Percentiles rank a stretch among this genome's conserved stretches.
Evolutionary conservation across 176 grass and related monocot species (phyloP).

Genomic region (Echinochloa phyllopogon): DNA sequence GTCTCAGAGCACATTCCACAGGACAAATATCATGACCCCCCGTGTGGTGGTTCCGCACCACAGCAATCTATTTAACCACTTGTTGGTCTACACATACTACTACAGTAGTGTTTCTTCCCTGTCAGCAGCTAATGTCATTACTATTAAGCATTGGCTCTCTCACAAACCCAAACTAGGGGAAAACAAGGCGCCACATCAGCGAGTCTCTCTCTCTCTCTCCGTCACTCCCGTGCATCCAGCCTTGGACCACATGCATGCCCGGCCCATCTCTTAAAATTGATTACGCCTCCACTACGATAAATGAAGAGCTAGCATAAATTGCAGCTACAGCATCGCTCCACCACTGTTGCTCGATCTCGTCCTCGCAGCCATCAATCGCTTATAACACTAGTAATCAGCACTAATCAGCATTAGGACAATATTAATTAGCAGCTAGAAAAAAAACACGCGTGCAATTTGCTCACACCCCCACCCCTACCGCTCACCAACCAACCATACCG

Average conservation of each 20-base stretch:
- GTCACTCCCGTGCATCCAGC: neutral
- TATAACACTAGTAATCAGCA: neutral
- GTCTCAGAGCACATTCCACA: too few species aligned
- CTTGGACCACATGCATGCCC: neutral
- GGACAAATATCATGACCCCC: too few species aligned
- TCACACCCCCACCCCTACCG: neutral
- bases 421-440: neutral
- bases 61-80: too few species aligned
- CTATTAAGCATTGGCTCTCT: too few species aligned
- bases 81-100: too few species aligned
- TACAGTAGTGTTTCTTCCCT: too few species aligned
- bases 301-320: neutral
- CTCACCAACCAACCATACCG: constrained; percentile 47
- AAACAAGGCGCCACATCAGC: neutral
- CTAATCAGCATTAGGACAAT: neutral
- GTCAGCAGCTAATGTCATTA: too few species aligned
- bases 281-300: neutral
- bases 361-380: neutral
- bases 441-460: neutral
- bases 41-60: too few species aligned
- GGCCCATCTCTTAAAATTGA: neutral
- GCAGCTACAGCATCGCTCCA: neutral
- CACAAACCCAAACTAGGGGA: too few species aligned
- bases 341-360: neutral
- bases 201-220: too few species aligned